Percentiles rank a stretch among this genome's conserved stretches.
These are phyloP conservation scores for Metschnikowia gelsemii DNA, from an alignment of 805 yeast genomes.

Conservation along the genomic window DNA sequence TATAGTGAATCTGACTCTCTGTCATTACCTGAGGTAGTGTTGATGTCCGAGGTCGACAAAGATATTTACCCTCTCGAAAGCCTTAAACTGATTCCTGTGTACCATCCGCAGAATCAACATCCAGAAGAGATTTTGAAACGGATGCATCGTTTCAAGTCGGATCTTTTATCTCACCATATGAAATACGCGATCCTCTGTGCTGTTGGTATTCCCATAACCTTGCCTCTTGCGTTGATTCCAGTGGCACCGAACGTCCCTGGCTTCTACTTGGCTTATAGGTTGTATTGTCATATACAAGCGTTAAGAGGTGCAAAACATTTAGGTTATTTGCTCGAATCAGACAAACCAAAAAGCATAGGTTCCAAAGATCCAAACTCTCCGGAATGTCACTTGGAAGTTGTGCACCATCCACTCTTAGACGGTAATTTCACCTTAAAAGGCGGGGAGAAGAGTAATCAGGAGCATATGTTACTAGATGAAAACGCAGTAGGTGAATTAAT, in stretches of 20 bases:
- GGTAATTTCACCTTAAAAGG: conserved; percentile 8
- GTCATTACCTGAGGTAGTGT: conserved; percentile 12
- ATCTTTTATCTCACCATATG: conserved; percentile 52
- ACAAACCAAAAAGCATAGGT: no score
- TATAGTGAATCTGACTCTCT: no score
- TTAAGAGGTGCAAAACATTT: conserved; percentile 71
- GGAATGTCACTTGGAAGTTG: conserved; percentile 20
- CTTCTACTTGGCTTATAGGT: conserved; percentile 74
- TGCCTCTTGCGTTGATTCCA: conserved; percentile 81
- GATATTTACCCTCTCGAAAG: conserved; percentile 27
- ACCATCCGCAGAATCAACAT: conserved; percentile 37
- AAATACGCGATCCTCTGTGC: conserved; percentile 55
- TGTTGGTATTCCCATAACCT: conserved; percentile 67
- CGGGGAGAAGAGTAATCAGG: conserved; percentile 16
- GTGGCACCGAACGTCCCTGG: conserved; percentile 93
- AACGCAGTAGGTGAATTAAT: conserved; percentile 47
- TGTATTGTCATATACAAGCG: conserved; percentile 84
- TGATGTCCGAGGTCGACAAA: conserved; percentile 16
- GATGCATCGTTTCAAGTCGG: conserved; percentile 41
- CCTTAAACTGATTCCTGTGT: conserved; percentile 41
- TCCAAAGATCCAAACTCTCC: no score
- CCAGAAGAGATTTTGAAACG: conserved; percentile 37
- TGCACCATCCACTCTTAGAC: conserved; percentile 19
- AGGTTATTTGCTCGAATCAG: conserved; percentile 53
- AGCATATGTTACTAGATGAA: conserved; percentile 44